A percentile compares a stretch with the other conserved stretches of the same genome.
These are phyloP conservation scores for Phytopythium aichiense DNA, from an alignment of 352 stramenopile species.

Conservation along the genomic window DNA sequence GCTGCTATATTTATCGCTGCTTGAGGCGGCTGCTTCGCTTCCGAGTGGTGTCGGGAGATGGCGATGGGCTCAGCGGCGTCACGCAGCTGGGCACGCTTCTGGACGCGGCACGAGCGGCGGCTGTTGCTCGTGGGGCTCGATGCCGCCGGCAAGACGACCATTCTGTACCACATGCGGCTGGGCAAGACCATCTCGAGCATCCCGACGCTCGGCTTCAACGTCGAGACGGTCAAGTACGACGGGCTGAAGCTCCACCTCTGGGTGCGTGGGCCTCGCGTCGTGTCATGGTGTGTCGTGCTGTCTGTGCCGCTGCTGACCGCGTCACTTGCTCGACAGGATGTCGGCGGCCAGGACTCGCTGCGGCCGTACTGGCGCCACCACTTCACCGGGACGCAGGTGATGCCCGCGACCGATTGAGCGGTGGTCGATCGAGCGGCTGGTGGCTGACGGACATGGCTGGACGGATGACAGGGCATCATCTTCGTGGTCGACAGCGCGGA, in stretches of 20 bases:
- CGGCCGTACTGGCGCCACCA: conserved; percentile 82
- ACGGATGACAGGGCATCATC: conserved; percentile 49
- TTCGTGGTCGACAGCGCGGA: conserved; percentile 85
- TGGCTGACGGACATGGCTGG: conserved; percentile 2
- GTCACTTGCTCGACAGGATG: conserved; percentile 36
- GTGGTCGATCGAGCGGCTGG: neutral
- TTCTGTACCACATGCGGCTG: conserved; percentile 75
- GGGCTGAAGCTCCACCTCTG: conserved; percentile 79
- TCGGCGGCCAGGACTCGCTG: conserved; percentile 74
- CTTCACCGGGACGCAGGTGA: conserved; percentile 79
- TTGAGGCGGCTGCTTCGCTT: neutral
- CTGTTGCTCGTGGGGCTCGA: conserved; percentile 76
- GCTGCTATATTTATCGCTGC: conserved; percentile 5
- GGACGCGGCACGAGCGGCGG: conserved; percentile 73
- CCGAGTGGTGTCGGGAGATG: conserved; percentile 15
- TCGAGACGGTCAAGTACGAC: conserved; percentile 72
- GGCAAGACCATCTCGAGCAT: conserved; percentile 77
- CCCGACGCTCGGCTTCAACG: conserved; percentile 80
- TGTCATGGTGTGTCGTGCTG: neutral
- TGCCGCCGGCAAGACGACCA: conserved; percentile 75
- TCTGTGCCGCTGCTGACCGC: neutral
- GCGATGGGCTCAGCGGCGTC: conserved; percentile 74
- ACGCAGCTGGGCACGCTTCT: conserved; percentile 57
- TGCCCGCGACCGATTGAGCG: neutral
- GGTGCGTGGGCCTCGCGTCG: conserved; percentile 22